phyloP scores from a whole-genome alignment of 2,329 filamentous ascomycete species.

The Talaromyces sp. region DNA sequence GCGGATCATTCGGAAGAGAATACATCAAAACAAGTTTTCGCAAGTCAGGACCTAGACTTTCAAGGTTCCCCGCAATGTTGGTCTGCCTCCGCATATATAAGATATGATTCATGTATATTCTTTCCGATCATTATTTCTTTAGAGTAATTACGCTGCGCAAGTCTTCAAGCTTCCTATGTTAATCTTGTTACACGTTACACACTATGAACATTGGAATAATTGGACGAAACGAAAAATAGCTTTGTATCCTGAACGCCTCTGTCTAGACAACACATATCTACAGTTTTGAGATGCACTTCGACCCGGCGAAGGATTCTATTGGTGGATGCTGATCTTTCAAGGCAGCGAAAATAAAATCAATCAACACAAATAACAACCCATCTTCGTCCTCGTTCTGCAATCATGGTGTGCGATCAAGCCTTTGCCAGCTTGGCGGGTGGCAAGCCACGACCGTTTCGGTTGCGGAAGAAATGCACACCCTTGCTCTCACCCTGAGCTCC shows the following conservation, averaged over 20 bases:
- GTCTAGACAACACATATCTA: constrained; percentile 10
- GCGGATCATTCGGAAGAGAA: not conserved
- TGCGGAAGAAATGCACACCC: constrained; percentile 90
- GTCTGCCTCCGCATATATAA: not conserved
- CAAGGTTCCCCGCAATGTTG: not conserved
- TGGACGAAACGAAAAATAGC: not conserved
- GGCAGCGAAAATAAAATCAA: not conserved
- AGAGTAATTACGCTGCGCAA: too few species aligned
- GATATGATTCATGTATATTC: not conserved
- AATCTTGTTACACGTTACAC: too few species aligned
- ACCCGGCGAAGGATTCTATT: constrained; percentile 6
- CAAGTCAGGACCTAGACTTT: not conserved
- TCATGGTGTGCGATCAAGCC: not conserved
- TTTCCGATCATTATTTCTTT: too few species aligned
- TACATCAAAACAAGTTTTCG: not conserved
- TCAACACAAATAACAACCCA: not conserved
- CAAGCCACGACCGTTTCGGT: constrained; percentile 80
- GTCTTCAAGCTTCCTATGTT: too few species aligned
- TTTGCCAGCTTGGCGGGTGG: constrained; percentile 45
- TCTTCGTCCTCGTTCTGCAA: not conserved
- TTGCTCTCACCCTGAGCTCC: constrained; percentile 76
- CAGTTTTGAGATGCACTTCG: constrained; percentile 7
- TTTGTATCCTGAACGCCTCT: constrained; percentile 4
- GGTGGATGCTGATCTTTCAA: not conserved
- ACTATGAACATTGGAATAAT: not conserved